Evolutionary conservation across 148 eudicot genomes (phyloP), one percentile per base, ranked within the genome.

Genomic region (Talinum fruticosum): DNA sequence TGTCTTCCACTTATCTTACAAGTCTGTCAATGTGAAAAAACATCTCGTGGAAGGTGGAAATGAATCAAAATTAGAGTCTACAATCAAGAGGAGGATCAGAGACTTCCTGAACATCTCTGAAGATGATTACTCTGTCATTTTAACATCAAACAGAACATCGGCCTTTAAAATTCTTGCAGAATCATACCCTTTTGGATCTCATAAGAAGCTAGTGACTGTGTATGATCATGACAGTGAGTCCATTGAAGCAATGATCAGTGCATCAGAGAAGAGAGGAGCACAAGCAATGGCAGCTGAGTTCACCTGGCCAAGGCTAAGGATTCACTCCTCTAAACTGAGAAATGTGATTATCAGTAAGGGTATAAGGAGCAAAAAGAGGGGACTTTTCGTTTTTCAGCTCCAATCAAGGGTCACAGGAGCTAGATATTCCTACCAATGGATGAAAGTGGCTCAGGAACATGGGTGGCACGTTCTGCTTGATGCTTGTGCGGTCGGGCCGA

Each of bases 401-500:
- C 98, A 93, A 53, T 96, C 98, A 4, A 86, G 95, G 80, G 85
- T 88, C 71, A 96, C 88, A 26, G 99, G 99, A 49, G 86, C 93
- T 2, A 87, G 92, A 78, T 93, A 96, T 75, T 96, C 99, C n/a
- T 93, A 91, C 69, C 98, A 93, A 38, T 96, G 99, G 99, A 96
- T 96, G 98, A 90, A 81, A 36, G 72, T 83, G 75, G 99, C 99
- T 15, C 97, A 90, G 69, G 97, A 93, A 62, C 81, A 96, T 76
- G 96, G 97, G 41, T 96, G 99, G 99, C 97, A 96, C 78, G 91
- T 96, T 71, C 77, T 96, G 85, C 89, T 96, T 32, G 99, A 96
- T 76, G 92, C 95, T 35, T 93, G 98, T 69, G 93, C 99, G 29
- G 85, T 96, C 34, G 93, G 98, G n/a, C 97, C 99, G 6, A 96